Base-by-base conservation (phyloP, 2,329 filamentous ascomycete species). In the Laburnicola sp. region DNA sequence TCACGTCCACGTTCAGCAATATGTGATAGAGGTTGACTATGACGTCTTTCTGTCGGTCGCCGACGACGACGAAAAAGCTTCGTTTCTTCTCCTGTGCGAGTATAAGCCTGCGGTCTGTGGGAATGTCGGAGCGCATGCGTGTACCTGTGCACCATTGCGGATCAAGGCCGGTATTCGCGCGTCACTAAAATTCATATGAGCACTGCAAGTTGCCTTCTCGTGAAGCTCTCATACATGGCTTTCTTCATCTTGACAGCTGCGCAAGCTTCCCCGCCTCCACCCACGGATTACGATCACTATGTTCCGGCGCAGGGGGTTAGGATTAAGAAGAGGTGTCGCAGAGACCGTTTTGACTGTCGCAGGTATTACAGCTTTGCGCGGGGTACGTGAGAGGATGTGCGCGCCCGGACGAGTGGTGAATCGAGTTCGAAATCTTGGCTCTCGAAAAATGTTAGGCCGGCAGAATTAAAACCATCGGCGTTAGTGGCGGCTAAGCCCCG, bases 21-120 rank as follows among this genome's bases (percentile, higher is more conserved):
- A 99, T 95, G 69, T 94, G 91, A 76, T 97, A 92, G 53, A 92
- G 82, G 70, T 97, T 86, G 60, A 97, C 92, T 70, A 99, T 97
- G 63, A 93, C 91, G 80, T 99, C 94, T 75, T 99, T 99, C 61
- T 91, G 86, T 51, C 86, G 85, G 74, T 99, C 91, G 68, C 94
- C 94, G 39, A 99, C 93, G 23, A 99, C 86, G 51, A 99, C 90
- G 75, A 99, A 95, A 80, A 99, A 97, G 78, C 89, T 96, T 74
- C 94, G 85, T 79, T 97, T 97, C 83, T 96, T 97, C 74, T 97
- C 91, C 74, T 82, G 47, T 32, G 50, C 10, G 42, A 16, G 51
- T 65, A 23, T 66, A 59, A 47, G 35, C 28, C 28, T 23, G 35
- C 7, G 27, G 27, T 30, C 3, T 25, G 4, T 8, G 10, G 30